Percentiles rank a stretch among this genome's conserved stretches.
These are phyloP conservation scores for Mariannaea sp. DNA, from an alignment of 2,329 filamentous ascomycete genomes.

Conservation along the genomic window DNA sequence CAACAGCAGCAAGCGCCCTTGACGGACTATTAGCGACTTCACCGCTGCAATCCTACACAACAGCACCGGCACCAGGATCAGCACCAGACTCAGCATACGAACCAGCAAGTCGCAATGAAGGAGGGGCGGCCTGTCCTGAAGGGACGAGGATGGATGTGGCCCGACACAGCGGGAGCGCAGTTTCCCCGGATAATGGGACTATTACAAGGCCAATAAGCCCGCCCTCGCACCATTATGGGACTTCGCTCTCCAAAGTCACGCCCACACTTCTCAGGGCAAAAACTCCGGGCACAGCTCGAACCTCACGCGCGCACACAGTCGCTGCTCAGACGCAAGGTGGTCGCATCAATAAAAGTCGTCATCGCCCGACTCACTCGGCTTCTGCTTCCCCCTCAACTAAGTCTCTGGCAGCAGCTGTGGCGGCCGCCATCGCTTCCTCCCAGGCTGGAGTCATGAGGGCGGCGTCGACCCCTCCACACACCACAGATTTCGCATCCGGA, in stretches of 20 bases:
- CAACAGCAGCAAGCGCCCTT: background rate
- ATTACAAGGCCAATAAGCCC: background rate
- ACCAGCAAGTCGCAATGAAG: background rate
- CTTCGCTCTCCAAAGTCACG: background rate
- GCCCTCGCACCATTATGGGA: background rate
- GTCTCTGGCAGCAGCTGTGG: constrained; percentile 20
- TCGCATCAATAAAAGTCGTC: constrained; percentile 36
- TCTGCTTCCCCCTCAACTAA: constrained; percentile 28
- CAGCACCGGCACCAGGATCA: background rate
- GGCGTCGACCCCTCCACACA: constrained; percentile 6
- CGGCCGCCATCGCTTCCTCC: constrained; percentile 25
- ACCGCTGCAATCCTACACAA: background rate
- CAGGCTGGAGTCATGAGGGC: constrained; percentile 4
- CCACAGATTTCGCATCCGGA: background rate
- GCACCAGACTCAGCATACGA: background rate
- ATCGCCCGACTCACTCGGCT: constrained; percentile 29
- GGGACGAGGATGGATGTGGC: background rate
- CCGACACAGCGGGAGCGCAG: background rate
- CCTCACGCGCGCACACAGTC: constrained; percentile 14
- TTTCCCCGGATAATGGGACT: background rate
- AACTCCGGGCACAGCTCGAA: background rate
- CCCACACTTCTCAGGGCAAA: background rate
- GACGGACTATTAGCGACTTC: background rate
- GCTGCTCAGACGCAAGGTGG: constrained; percentile 29
- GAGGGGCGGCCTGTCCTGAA: background rate